Conservation (phyloP, 2,329 filamentous ascomycete species). For the Zalaria obscura region DNA sequence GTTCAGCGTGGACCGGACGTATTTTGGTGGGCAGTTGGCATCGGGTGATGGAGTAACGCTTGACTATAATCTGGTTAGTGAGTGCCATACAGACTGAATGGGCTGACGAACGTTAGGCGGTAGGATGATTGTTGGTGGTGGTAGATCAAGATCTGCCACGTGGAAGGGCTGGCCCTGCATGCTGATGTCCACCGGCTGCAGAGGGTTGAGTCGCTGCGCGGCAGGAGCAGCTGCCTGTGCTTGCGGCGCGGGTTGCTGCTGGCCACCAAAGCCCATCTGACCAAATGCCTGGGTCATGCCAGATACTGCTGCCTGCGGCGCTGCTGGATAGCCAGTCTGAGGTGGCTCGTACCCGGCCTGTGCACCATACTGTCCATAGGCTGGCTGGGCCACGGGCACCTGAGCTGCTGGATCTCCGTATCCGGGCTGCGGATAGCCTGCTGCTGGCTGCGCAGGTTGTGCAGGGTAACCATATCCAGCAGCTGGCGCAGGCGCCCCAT, state of each 20-base stretch:
- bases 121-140: slow-evolving; percentile 79
- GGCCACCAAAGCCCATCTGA: slow-evolving; percentile 53
- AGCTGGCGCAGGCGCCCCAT: slow-evolving; percentile 32
- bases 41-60: slow-evolving; percentile 83
- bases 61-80: slow-evolving; percentile 37
- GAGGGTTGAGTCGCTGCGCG: slow-evolving; percentile 58
- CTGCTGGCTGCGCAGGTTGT: slow-evolving; percentile 17
- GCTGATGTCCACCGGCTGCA: slow-evolving; percentile 75
- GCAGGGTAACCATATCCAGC: slow-evolving; percentile 9
- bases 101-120: slow-evolving; percentile 55
- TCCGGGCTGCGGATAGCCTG: slow-evolving; percentile 14
- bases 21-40: slow-evolving; percentile 86
- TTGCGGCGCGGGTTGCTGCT: slow-evolving; percentile 29
- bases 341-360: slow-evolving; percentile 54
- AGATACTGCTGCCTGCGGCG: slow-evolving; percentile 24
- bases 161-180: slow-evolving; percentile 78
- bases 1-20: slow-evolving; percentile 88
- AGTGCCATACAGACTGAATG: slow-evolving; percentile 5
- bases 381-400: slow-evolving; percentile 8
- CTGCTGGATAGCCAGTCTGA: slow-evolving; percentile 49
- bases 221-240: slow-evolving; percentile 34
- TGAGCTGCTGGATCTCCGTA: slow-evolving; percentile 12
- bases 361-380: slow-evolving; percentile 27
- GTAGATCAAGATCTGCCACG: slow-evolving; percentile 78
- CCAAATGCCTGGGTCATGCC: slow-evolving; percentile 75